Evolutionary conservation across 1,139 yeast genomes (phyloP).

Genomic region (Candida tropicalis): DNA sequence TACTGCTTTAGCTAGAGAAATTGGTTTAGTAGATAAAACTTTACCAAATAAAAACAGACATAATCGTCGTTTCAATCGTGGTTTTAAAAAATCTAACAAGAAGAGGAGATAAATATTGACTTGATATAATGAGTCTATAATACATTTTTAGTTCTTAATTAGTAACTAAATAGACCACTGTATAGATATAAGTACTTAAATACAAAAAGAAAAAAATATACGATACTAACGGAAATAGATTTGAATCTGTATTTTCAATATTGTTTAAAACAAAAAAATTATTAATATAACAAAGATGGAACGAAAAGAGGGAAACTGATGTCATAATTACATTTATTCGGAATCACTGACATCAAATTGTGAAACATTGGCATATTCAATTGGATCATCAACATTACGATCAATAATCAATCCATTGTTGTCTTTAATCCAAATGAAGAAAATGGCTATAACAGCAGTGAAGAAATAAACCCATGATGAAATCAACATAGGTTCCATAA

Average conservation of each 20-base stretch:
- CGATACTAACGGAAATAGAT: background rate
- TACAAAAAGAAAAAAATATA: background rate
- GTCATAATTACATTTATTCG: background rate
- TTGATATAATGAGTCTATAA: too few species aligned
- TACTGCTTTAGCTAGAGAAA: conserved; percentile 66
- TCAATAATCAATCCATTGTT: conserved; percentile 37
- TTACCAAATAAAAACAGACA: conserved; percentile 26
- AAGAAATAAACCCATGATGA: conserved; percentile 20
- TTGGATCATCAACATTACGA: conserved; percentile 19
- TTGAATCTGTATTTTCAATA: background rate
- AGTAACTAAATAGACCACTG: background rate
- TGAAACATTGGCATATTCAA: conserved; percentile 21
- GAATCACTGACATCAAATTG: conserved; percentile 23
- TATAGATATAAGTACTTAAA: background rate
- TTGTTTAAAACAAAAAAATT: background rate
- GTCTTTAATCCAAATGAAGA: conserved; percentile 38
- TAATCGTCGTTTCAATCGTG: conserved; percentile 15
- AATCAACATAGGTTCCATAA: conserved; percentile 18
- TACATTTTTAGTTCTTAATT: conserved; percentile 3
- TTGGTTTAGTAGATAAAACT: conserved; percentile 53
- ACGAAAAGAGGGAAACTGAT: too few species aligned
- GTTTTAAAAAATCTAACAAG: conserved; percentile 14
- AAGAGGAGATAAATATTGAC: conserved; percentile 5
- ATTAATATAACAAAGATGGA: too few species aligned
- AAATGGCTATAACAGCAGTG: conserved; percentile 25